phyloP scores from a whole-genome alignment of 257 asterid genomes.

The Cynanchum wilfordii region DNA sequence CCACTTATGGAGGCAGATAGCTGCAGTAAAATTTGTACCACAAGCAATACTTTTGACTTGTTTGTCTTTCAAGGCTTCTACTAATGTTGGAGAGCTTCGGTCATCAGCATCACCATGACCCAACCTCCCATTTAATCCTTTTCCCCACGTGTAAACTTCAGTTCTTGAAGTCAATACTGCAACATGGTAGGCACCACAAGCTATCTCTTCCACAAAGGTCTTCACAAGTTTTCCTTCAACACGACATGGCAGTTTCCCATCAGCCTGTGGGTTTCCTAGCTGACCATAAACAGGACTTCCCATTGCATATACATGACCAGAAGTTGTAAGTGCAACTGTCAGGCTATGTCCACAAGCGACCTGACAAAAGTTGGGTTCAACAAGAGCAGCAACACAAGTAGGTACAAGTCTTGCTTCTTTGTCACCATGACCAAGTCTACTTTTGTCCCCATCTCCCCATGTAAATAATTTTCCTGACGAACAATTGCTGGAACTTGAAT shows the following conservation, averaged over 20 bases:
- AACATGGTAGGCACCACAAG: conserved; percentile 94
- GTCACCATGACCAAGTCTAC: conserved; percentile 83
- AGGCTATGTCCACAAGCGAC: conserved; percentile 93
- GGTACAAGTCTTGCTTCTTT: conserved; percentile 84
- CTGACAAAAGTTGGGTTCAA: conserved; percentile 82
- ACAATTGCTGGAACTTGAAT: conserved; percentile 75
- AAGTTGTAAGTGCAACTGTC: conserved; percentile 85
- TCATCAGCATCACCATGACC: conserved; percentile 90
- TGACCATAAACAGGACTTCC: conserved; percentile 94
- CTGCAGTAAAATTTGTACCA: conserved; percentile 83
- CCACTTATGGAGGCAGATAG: conserved; percentile 91
- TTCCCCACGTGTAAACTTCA: conserved; percentile 96
- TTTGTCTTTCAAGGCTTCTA: conserved; percentile 85
- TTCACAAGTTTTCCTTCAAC: conserved; percentile 73
- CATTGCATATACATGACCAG: conserved; percentile 85
- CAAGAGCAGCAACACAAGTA: conserved; percentile 88
- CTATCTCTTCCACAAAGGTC: conserved; percentile 80
- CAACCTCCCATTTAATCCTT: conserved; percentile 89
- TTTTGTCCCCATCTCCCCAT: conserved; percentile 97
- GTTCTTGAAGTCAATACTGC: conserved; percentile 82
- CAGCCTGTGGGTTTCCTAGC: conserved; percentile 79
- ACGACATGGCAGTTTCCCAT: conserved; percentile 74
- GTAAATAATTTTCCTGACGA: conserved; percentile 90
- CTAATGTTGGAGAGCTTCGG: conserved; percentile 64
- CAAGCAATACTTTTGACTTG: conserved; percentile 90